Evolutionary conservation across 2,329 filamentous ascomycete genomes (phyloP), one percentile per base, ranked within the genome.

Genomic region (Curvularia lunata): DNA sequence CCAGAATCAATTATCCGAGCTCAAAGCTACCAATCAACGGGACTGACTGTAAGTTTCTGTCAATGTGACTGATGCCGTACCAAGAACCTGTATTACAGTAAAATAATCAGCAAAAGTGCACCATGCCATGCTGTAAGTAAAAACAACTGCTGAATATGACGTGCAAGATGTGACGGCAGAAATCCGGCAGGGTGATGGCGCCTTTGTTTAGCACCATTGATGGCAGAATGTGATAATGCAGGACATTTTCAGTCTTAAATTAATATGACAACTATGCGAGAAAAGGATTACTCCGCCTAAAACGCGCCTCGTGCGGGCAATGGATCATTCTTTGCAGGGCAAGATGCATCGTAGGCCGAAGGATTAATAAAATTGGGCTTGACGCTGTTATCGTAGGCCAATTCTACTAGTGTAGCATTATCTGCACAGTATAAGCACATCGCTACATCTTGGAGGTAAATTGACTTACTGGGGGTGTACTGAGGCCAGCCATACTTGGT

Each of bases 401-500:
- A 38, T 23, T 61, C 55, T 41, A 69, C 64, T 21, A 72, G 63
- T 25, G 69, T 64, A 25, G 54, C 54, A 23, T 62, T 63, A 16
- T 53, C 62, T 65, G 10, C 28, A 6, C 3, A 10, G n/a, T 28
- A 6, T 51, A 5, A 48, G 47, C 13, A 38, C 30, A 7, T 25
- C 1, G 9, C 8, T 18, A 27, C 30, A 18, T 2, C 25, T n/a
- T 18, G 10, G 34, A 2, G 21, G 9, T 34, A 5, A 40, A 0
- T 27, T 16, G 32, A 27, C 57, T 59, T 60, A 72, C 67, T 55
- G 21, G 50, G 30, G 10, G 52, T 56, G 37, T 67, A 72, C 21
- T 43, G 9, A 25, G 68, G 67, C 76, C 77, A 79, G 2, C 76
- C 74, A 52, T 72, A 64, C 18, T 68, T 66, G 2, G 65, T 65